Percentiles rank a stretch among this genome's conserved stretches.
Conservation (phyloP, 163 green algal species). For the Trebouxia gelatinosa region DNA sequence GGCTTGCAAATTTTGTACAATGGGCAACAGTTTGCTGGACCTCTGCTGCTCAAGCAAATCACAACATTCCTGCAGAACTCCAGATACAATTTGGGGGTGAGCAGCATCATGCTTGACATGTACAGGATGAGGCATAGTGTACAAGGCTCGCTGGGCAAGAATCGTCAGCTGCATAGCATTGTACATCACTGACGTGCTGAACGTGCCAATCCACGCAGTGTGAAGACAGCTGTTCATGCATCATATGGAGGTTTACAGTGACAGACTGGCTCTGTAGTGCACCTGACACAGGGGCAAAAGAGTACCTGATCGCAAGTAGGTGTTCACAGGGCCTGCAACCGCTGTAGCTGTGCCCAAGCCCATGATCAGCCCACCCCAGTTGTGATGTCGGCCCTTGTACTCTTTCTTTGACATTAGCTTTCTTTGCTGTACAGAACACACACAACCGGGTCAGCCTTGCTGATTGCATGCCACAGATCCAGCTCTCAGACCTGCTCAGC, state of each 20-base stretch:
- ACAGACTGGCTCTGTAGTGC: neutral
- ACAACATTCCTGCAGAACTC: slow-evolving; percentile 38
- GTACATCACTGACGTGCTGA: neutral
- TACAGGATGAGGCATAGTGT: too few relatives aligned
- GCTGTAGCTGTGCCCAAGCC: slow-evolving; percentile 78
- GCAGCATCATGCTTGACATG: neutral
- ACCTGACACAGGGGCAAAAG: neutral
- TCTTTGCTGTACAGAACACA: slow-evolving; percentile 68
- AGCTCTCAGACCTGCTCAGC: neutral
- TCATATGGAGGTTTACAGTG: neutral
- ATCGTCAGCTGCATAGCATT: too few relatives aligned
- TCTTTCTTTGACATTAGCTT: slow-evolving; percentile 84
- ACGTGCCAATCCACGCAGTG: too few relatives aligned
- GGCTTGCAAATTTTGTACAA: slow-evolving; percentile 44
- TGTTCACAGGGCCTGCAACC: slow-evolving; percentile 91
- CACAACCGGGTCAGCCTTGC: neutral
- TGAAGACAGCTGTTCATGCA: too few relatives aligned
- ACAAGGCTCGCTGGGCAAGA: too few relatives aligned
- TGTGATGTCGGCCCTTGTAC: slow-evolving; percentile 83
- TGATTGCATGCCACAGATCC: neutral
- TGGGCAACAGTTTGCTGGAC: slow-evolving; percentile 45
- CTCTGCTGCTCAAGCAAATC: slow-evolving; percentile 54
- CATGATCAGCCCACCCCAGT: slow-evolving; percentile 85
- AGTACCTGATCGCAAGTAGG: slow-evolving; percentile 82
- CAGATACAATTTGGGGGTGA: slow-evolving; percentile 19